Conservation (phyloP, 306 rosid species). For the Prunus armeniaca region DNA sequence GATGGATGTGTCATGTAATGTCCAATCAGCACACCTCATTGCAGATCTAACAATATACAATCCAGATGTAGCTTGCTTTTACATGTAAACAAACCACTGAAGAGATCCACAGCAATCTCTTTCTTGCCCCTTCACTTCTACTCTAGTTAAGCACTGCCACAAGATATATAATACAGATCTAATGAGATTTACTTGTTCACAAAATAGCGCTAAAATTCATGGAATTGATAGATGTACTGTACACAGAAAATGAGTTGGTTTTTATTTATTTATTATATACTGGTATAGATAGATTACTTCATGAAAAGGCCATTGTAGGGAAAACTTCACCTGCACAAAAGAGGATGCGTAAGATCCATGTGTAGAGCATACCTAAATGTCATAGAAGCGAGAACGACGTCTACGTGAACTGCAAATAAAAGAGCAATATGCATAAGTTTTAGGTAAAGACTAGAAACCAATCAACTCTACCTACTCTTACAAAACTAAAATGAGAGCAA, state of each 20-base stretch:
- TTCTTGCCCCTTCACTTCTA: conserved; percentile 14
- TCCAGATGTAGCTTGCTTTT: conserved; percentile 38
- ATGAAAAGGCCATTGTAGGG: background rate
- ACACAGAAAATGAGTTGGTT: background rate
- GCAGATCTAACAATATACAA: conserved; percentile 29
- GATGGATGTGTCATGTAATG: conserved; percentile 29
- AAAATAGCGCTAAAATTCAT: background rate
- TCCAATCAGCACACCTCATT: conserved; percentile 37
- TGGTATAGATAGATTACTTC: background rate
- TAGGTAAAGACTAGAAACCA: background rate
- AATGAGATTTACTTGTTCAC: background rate
- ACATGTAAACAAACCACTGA: conserved; percentile 18
- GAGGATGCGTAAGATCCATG: conserved; percentile 6
- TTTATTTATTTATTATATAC: background rate
- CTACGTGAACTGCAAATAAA: conserved; percentile 59
- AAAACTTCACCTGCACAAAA: conserved; percentile 7
- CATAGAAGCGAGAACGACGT: conserved; percentile 77
- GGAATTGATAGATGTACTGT: background rate
- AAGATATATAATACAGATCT: conserved; percentile 1
- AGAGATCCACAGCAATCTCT: conserved; percentile 24
- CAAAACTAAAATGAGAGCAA: conserved; percentile 10
- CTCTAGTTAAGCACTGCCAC: conserved; percentile 23
- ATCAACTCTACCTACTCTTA: conserved; percentile 8
- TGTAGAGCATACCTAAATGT: conserved; percentile 67
- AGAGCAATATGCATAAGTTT: conserved; percentile 22